Percentiles rank a stretch among this genome's conserved stretches.
Evolutionary conservation across 192 early-diverging fungal genomes (phyloP).

Genomic region (Chytriomyces hyalinus): DNA sequence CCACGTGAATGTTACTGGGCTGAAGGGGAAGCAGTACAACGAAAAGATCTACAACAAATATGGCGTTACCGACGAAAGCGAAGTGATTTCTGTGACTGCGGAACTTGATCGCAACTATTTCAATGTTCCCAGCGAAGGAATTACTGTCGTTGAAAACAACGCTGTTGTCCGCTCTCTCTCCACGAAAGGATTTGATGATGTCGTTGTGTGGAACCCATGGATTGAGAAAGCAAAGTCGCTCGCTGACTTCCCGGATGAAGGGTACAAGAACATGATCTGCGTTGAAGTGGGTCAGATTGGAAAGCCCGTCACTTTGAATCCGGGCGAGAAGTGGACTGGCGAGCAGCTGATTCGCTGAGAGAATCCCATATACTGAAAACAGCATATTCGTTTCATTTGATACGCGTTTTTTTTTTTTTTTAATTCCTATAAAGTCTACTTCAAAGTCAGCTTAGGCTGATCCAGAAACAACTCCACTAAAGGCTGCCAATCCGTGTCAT

Average conservation of each 20-base stretch:
- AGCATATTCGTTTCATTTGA: neutral
- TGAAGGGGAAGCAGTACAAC: slow-evolving; percentile 64
- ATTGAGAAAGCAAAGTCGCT: slow-evolving; percentile 84
- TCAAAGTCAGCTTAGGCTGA: slow-evolving; percentile 58
- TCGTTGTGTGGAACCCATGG: slow-evolving; percentile 98
- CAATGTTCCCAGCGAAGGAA: slow-evolving; percentile 57
- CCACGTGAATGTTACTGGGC: slow-evolving; percentile 64
- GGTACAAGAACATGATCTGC: slow-evolving; percentile 85
- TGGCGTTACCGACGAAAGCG: slow-evolving; percentile 31
- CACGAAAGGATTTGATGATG: slow-evolving; percentile 41
- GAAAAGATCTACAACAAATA: slow-evolving; percentile 72
- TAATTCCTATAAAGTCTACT: slow-evolving; percentile 34
- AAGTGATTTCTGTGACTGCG: slow-evolving; percentile 61
- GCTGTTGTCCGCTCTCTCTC: slow-evolving; percentile 8
- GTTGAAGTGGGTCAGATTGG: slow-evolving; percentile 68
- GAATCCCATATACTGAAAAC: neutral
- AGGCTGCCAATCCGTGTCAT: slow-evolving; percentile 71
- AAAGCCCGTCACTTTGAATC: slow-evolving; percentile 12
- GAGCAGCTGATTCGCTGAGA: slow-evolving; percentile 18
- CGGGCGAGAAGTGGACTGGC: slow-evolving; percentile 18
- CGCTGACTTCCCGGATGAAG: slow-evolving; percentile 88
- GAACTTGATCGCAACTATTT: slow-evolving; percentile 90
- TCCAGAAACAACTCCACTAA: slow-evolving; percentile 64
- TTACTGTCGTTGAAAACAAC: slow-evolving; percentile 38
- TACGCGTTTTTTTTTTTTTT: neutral